phyloP scores from a whole-genome alignment of 1,284 basidiomycete species.

The Takashimella tepidaria region DNA sequence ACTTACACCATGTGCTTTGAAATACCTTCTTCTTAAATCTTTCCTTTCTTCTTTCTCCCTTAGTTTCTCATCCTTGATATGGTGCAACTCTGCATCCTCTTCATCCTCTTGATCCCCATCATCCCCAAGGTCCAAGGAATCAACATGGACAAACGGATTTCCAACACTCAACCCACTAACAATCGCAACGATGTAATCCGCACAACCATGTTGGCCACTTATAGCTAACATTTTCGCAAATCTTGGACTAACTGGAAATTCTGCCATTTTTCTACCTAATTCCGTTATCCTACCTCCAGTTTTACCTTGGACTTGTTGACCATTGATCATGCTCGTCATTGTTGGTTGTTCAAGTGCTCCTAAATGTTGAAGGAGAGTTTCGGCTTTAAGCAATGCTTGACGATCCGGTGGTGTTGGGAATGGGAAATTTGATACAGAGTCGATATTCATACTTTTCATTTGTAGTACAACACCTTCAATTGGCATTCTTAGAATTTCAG shows the following conservation, averaged over 20 bases:
- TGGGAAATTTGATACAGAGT: slow-evolving; percentile 93
- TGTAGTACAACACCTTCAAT: slow-evolving; percentile 96
- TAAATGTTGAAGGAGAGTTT: slow-evolving; percentile 71
- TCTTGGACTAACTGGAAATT: slow-evolving; percentile 88
- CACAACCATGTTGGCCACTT: slow-evolving; percentile 83
- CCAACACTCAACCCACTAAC: slow-evolving; percentile 92
- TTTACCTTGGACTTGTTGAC: slow-evolving; percentile 36
- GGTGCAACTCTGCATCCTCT: slow-evolving; percentile 51
- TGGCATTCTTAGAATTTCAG: slow-evolving; percentile 92
- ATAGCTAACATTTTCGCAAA: slow-evolving; percentile 93
- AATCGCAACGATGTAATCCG: slow-evolving; percentile 86
- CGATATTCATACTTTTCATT: slow-evolving; percentile 99
- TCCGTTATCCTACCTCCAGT: slow-evolving; percentile 70
- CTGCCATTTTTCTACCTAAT: slow-evolving; percentile 81
- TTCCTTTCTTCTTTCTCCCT: slow-evolving; percentile 65
- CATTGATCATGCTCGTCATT: slow-evolving; percentile 43
- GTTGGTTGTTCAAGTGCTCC: slow-evolving; percentile 65
- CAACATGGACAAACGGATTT: slow-evolving; percentile 90
- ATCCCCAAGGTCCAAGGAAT: slow-evolving; percentile 54
- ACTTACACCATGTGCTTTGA: slow-evolving; percentile 68
- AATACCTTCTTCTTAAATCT: slow-evolving; percentile 66
- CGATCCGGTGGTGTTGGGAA: slow-evolving; percentile 95
- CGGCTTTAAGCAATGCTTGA: slow-evolving; percentile 70
- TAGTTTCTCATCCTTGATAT: slow-evolving; percentile 58
- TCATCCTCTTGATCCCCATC: slow-evolving; percentile 45